phyloP scores from a whole-genome alignment of 257 asterid genomes.

The Eustoma russellianum region DNA sequence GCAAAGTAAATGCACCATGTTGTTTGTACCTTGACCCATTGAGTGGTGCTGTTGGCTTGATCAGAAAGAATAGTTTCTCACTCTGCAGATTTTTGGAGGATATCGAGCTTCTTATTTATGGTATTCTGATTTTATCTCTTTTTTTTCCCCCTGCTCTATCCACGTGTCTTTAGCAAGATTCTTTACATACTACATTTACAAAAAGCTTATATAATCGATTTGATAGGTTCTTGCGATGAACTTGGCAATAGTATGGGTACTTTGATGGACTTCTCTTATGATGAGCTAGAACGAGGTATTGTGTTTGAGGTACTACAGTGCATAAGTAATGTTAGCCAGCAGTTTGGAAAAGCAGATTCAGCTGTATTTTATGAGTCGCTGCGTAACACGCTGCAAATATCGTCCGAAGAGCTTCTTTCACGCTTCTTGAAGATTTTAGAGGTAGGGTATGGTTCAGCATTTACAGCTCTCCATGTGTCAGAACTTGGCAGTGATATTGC shows the following conservation, averaged over 20 bases:
- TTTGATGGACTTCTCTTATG: slow-evolving; percentile 32
- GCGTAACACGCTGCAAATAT: slow-evolving; percentile 39
- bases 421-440: slow-evolving; percentile 64
- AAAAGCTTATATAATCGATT: slow-evolving; percentile 12
- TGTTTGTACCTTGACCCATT: slow-evolving; percentile 71
- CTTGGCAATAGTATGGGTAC: slow-evolving; percentile 21
- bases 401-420: slow-evolving; percentile 73
- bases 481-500: slow-evolving; percentile 79
- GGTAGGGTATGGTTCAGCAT: slow-evolving; percentile 58
- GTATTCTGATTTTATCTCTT: slow-evolving; percentile 23
- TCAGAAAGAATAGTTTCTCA: slow-evolving; percentile 66
- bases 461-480: slow-evolving; percentile 43
- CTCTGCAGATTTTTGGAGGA: slow-evolving; percentile 75
- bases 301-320: slow-evolving; percentile 63
- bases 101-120: slow-evolving; percentile 59
- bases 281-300: slow-evolving; percentile 45
- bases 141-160: slow-evolving; percentile 11
- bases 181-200: slow-evolving; percentile 11
- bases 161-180: slow-evolving; percentile 11
- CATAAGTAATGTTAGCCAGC: slow-evolving; percentile 60
- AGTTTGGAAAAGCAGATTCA: slow-evolving; percentile 81
- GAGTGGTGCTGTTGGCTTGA: slow-evolving; percentile 65
- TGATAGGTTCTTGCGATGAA: slow-evolving; percentile 53
- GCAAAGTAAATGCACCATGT: slow-evolving; percentile 57
- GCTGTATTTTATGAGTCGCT: slow-evolving; percentile 71